Base-by-base conservation (phyloP, 177 flowering plant genomes). In the Vitis hybrid region DNA sequence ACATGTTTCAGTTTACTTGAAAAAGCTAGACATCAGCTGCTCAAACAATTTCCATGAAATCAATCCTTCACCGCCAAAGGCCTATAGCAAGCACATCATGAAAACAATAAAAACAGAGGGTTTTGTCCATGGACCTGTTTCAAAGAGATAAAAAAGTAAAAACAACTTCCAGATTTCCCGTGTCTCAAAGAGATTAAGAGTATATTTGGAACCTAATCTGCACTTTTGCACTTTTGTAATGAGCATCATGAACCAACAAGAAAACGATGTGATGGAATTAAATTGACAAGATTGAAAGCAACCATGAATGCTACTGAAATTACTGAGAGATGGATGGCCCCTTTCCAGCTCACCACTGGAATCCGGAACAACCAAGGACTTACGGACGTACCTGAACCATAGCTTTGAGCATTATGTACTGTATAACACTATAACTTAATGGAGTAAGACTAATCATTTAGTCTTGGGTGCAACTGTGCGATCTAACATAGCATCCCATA, bases 261-360 rank as follows among this genome's bases (percentile, higher is more conserved):
- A 40, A 40, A 40, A 40, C 1, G 48, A 40, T 40, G 48, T 6
- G 48, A 40, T 14, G 15, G 57, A 55, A 55, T 14, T 59, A 59
- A 2, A 11, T 59, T 57, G 49, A 57, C 55, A 48, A 59, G 62
- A 56, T 4, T 21, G 7, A 24, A 52, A 27, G 57, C 71, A 59
- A 52, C 49, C 21, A 21, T 60, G 15, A 6, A 52, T 32, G 8
- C 17, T 18, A 46, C 46, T 15, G 15, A 14, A 11, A 56, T 15
- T 19, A 19, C 18, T 52, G 24, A 19, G 62, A 61, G 14, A 17
- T 55, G 61, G 56, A 62, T 63, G 77, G 70, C 54, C 68, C 77
- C 77, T 60, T 52, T 51, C 72, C 77, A 78, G 77, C 80, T 78
- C 66, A 77, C 12, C 40, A n/a, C 55, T 2, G 12, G 32, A 64